Conservation (phyloP, 2,329 filamentous ascomycete genomes). For the Daldinia eschscholtzii region DNA sequence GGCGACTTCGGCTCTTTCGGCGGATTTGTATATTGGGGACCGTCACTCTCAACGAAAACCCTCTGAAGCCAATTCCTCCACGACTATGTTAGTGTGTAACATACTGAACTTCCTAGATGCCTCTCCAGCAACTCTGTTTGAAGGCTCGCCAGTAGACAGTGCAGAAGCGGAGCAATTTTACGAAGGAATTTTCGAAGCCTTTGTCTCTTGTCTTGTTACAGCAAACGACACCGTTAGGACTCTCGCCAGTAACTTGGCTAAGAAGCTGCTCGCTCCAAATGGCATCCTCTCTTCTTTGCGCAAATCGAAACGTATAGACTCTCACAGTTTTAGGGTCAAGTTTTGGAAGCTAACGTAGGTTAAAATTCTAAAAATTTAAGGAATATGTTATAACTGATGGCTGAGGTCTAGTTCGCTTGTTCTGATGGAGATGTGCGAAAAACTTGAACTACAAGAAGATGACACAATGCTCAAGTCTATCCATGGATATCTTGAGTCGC, state of each 20-base stretch:
- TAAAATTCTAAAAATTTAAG: not conserved
- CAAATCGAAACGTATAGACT: constrained; percentile 54
- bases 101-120: constrained; percentile 70
- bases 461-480: constrained; percentile 62
- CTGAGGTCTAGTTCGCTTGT: constrained; percentile 56
- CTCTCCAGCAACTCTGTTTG: constrained; percentile 64
- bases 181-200: constrained; percentile 63
- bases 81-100: constrained; percentile 61
- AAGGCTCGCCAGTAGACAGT: constrained; percentile 54
- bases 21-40: constrained; percentile 56
- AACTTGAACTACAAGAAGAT: constrained; percentile 59
- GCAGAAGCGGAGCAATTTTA: constrained; percentile 57
- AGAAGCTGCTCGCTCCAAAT: constrained; percentile 60
- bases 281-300: constrained; percentile 54
- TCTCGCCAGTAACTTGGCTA: constrained; percentile 62
- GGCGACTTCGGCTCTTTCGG: constrained; percentile 57
- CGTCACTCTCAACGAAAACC: constrained; percentile 57
- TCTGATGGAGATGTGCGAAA: constrained; percentile 64
- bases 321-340: constrained; percentile 56
- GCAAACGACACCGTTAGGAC: constrained; percentile 63
- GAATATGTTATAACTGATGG: constrained; percentile 33
- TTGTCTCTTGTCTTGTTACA: constrained; percentile 67
- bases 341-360: constrained; percentile 68
- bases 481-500: constrained; percentile 68
- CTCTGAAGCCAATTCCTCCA: constrained; percentile 55